Conservation (phyloP, 176 grass and related monocot genomes). For the Pontederia crassipes region DNA sequence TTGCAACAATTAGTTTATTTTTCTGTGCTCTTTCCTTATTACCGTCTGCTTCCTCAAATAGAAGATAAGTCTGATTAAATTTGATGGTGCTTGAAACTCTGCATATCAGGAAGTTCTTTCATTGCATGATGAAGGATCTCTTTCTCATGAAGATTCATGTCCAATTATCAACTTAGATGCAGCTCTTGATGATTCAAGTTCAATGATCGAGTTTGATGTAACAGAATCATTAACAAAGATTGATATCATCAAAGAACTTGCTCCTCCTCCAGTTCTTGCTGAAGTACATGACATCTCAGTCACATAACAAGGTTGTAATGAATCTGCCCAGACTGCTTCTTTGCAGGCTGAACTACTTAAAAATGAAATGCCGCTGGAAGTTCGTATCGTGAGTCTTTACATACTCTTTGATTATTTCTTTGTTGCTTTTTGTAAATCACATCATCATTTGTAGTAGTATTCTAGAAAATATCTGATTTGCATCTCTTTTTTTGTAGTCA, state of each 20-base stretch:
- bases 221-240: slow-evolving; percentile 28
- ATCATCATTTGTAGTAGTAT: neutral
- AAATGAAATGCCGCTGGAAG: slow-evolving; percentile 35
- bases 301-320: slow-evolving; percentile 19
- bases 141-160: slow-evolving; percentile 2
- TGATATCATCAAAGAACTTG: slow-evolving; percentile 40
- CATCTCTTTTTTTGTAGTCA: slow-evolving; percentile 19
- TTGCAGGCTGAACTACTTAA: slow-evolving; percentile 33
- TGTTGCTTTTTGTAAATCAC: neutral
- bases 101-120: slow-evolving; percentile 42
- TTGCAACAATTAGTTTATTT: neutral
- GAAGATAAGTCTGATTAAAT: slow-evolving; percentile 30
- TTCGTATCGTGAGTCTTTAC: slow-evolving; percentile 31
- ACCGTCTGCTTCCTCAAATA: slow-evolving; percentile 25
- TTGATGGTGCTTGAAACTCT: slow-evolving; percentile 24
- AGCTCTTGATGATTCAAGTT: neutral
- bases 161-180: slow-evolving; percentile 16
- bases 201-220: slow-evolving; percentile 15
- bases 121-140: slow-evolving; percentile 29
- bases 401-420: neutral
- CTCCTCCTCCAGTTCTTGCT: slow-evolving; percentile 38
- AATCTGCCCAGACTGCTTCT: slow-evolving; percentile 22
- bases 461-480: no score
- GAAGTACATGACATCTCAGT: slow-evolving; percentile 32
- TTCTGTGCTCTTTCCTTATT: neutral